Conservation (phyloP, 169 alveolate genomes). For the Babesia bigemina region DNA sequence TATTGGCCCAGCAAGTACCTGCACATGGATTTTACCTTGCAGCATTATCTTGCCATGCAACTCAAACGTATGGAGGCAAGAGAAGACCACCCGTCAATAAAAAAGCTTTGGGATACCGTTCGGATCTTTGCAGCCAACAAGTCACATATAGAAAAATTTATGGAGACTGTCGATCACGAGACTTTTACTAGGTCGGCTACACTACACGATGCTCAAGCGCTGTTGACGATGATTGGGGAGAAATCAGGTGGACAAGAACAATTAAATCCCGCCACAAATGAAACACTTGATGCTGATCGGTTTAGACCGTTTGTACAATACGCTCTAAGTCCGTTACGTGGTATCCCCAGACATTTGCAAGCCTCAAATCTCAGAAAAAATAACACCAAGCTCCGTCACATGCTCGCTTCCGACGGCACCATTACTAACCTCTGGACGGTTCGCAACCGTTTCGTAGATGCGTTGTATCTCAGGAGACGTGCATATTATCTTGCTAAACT, state of each 20-base stretch:
- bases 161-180: conserved; percentile 44
- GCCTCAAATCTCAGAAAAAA: not conserved
- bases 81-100: conserved; percentile 52
- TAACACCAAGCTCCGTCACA: conserved; percentile 16
- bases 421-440: conserved; percentile 22
- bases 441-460: conserved; percentile 75
- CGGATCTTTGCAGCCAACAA: conserved; percentile 14
- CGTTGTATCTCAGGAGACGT: conserved; percentile 77
- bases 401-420: conserved; percentile 17
- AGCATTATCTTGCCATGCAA: conserved; percentile 77
- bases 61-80: conserved; percentile 67
- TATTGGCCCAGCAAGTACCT: conserved; percentile 81
- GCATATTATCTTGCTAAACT: conserved; percentile 74
- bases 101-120: conserved; percentile 58
- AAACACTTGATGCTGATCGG: not conserved
- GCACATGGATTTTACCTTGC: conserved; percentile 76
- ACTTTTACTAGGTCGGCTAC: conserved; percentile 41
- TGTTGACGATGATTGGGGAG: conserved; percentile 18
- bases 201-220: conserved; percentile 51
- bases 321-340: conserved; percentile 34
- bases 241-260: conserved; percentile 10
- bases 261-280: not conserved
- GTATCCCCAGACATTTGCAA: not conserved
- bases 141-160: conserved; percentile 13
- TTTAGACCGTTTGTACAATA: conserved; percentile 39